Conservation (phyloP, 768 basidiomycete genomes). For the Rhodotorula taiwanensis region DNA sequence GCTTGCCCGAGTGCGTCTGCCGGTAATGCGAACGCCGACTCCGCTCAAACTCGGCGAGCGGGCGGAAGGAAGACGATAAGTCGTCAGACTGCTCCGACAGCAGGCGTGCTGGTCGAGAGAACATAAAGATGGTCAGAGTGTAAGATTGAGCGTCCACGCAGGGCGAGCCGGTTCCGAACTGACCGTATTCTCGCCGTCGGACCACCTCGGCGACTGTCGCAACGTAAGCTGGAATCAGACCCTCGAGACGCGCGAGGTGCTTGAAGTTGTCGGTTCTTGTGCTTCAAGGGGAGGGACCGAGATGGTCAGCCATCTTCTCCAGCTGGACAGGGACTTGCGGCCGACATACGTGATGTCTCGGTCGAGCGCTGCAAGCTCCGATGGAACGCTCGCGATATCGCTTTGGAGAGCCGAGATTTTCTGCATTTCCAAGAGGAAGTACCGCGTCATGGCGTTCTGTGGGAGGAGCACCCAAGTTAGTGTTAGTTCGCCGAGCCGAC, state of each 20-base stretch:
- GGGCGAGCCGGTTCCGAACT: constrained; percentile 44
- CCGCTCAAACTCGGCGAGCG: constrained; percentile 68
- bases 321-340: not conserved
- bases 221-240: constrained; percentile 84
- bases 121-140: not conserved
- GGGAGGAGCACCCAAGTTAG: not conserved
- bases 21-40: constrained; percentile 79
- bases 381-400: constrained; percentile 67
- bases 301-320: too few species aligned
- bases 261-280: constrained; percentile 61
- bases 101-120: constrained; percentile 46
- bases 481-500: not conserved
- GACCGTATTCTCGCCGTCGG: constrained; percentile 80
- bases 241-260: constrained; percentile 83
- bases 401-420: constrained; percentile 74
- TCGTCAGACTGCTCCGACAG: constrained; percentile 73
- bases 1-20: constrained; percentile 70
- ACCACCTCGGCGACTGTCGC: constrained; percentile 86
- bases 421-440: constrained; percentile 56
- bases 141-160: too few species aligned
- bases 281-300: not conserved
- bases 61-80: constrained; percentile 78
- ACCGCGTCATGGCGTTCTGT: constrained; percentile 47
- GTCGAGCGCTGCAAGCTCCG: constrained; percentile 60
- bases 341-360: constrained; percentile 32